Percentiles rank a stretch among this genome's conserved stretches.
These are phyloP conservation scores for Coelastrella sp. DNA, from an alignment of 139 green algal genomes.

Conservation along the genomic window DNA sequence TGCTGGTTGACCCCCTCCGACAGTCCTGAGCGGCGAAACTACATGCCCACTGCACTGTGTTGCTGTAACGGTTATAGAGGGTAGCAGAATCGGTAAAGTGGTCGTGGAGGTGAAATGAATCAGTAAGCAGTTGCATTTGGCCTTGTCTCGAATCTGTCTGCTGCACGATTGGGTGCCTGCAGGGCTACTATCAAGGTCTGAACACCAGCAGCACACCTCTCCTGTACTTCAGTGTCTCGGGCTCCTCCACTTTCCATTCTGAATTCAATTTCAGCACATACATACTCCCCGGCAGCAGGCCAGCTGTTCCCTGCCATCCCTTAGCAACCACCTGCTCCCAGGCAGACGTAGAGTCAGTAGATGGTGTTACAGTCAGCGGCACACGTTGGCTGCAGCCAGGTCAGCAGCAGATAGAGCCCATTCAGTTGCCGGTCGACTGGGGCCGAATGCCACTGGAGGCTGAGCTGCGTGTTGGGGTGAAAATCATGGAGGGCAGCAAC, in stretches of 20 bases:
- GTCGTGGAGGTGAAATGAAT: too few relatives aligned
- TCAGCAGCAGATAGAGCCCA: neutral
- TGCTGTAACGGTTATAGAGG: too few relatives aligned
- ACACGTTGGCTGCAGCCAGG: slow-evolving; percentile 21
- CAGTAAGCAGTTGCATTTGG: neutral
- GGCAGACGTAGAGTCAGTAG: slow-evolving; percentile 26
- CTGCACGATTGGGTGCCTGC: neutral
- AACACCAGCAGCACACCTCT: slow-evolving; percentile 1
- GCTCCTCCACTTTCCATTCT: slow-evolving; percentile 1
- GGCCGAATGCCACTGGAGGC: slow-evolving; percentile 20
- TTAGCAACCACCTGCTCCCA: neutral
- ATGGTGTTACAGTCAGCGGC: slow-evolving; percentile 3
- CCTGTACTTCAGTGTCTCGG: neutral
- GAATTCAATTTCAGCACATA: slow-evolving; percentile 18
- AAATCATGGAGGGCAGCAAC: slow-evolving; percentile 14
- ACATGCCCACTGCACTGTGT: too few relatives aligned
- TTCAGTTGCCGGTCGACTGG: slow-evolving; percentile 29
- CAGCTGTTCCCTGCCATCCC: slow-evolving; percentile 5
- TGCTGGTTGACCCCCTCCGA: too few relatives aligned
- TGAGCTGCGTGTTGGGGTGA: slow-evolving; percentile 39
- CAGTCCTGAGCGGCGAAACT: too few relatives aligned
- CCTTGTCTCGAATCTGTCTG: neutral
- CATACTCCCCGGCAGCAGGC: slow-evolving; percentile 32
- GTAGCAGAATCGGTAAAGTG: too few relatives aligned
- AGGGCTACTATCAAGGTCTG: slow-evolving; percentile 29